Evolutionary conservation across 805 yeast genomes (phyloP), one percentile per base, ranked within the genome.

Genomic region (Saccharomycopsis selenospora): DNA sequence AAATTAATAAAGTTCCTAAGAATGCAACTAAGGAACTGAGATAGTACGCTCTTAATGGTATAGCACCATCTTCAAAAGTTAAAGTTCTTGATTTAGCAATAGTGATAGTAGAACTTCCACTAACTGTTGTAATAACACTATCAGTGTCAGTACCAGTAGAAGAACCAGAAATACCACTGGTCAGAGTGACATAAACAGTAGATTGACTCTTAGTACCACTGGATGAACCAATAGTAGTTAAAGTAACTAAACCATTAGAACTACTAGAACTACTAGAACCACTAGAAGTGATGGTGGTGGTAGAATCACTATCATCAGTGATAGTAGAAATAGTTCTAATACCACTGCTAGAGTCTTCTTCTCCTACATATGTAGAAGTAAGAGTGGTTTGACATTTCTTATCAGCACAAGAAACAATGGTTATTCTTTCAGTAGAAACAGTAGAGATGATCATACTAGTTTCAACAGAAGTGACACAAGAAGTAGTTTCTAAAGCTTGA

Each of bases 381-480:
- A 28, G 18, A n/a, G 49, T 53, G 4, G 50, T 48, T 25, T 45
- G 47, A 43, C 56, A 53, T 20, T 47, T 28, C 17, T 51, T 53
- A 25, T 53, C 56, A 22, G 49, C 48, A 43, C 56, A 53, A 20
- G 52, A 47, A 4, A 48, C 54, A 20, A 50, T 42, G 6, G 56
- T 53, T 29, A 53, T 42, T 40, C 27, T 27, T 36, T 53, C 56
- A n/a, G 56, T 53, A 2, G 52, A 48, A 11, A 53, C 54, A n/a
- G 56, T 53, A 3, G 51, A 46, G n/a, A 53, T 52, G 45, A 53
- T 47, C 56, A 53, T 42, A 22, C 54, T 50, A 10, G 56, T 53
- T 17, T 42, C 29, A n/a, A 48, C 47, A 10, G 44, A 42, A 13
- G 56, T 53, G 14, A 50, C 47, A 43, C 56, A 53, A 28, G 54